Percentiles rank a stretch among this genome's conserved stretches.
phyloP scores from a whole-genome alignment of 2,329 filamentous ascomycete species.

The Neoscytalidium dimidiatum region DNA sequence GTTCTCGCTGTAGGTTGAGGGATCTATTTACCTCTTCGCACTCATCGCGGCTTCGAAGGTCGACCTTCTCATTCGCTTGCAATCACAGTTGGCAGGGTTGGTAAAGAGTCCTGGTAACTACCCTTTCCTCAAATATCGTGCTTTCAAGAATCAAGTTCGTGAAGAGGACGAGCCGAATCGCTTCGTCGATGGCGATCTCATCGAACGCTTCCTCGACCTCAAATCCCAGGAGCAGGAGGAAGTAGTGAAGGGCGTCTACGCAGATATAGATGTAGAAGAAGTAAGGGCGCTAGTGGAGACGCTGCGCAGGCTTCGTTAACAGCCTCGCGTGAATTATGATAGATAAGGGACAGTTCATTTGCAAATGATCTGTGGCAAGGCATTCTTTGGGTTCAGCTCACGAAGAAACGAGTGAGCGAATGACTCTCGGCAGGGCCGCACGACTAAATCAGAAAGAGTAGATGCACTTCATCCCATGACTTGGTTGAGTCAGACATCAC shows the following conservation, averaged over 20 bases:
- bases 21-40: conserved; percentile 86
- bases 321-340: neutral
- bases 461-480: too few species aligned
- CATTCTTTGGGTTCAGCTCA: too few species aligned
- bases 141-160: conserved; percentile 72
- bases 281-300: conserved; percentile 62
- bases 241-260: conserved; percentile 53
- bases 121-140: conserved; percentile 77
- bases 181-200: conserved; percentile 89
- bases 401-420: too few species aligned
- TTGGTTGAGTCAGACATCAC: too few species aligned
- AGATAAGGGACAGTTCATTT: neutral
- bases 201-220: conserved; percentile 81
- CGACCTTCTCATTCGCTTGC: conserved; percentile 80
- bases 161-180: conserved; percentile 75
- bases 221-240: conserved; percentile 59
- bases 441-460: too few species aligned
- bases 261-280: conserved; percentile 59
- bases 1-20: conserved; percentile 68
- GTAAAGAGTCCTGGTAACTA: conserved; percentile 67
- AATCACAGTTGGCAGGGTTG: conserved; percentile 66
- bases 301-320: conserved; percentile 50
- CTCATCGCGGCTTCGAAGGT: conserved; percentile 72
- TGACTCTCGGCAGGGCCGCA: too few species aligned
- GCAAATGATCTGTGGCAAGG: neutral